Base-by-base conservation (phyloP, 2,329 filamentous ascomycete species). In the Thermothelomyces thermophilus region DNA sequence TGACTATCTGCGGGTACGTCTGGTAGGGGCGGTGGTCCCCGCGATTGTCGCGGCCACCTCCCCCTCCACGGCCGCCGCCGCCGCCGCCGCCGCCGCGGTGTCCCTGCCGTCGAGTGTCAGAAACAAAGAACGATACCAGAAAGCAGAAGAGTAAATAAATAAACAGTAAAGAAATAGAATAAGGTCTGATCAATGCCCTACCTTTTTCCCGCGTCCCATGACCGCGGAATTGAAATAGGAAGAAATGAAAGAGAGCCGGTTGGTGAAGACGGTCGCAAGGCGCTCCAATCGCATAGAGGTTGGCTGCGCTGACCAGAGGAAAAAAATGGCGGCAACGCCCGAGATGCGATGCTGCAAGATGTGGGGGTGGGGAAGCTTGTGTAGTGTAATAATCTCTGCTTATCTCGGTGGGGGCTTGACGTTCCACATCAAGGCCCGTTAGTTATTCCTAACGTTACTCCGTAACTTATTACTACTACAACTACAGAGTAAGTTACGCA, bases 1-100 rank as follows among this genome's bases (percentile, higher is more conserved):
- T 93, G 60, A 75, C 70, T 48, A 95, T 75, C 34, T 84, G 77
- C 16, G 77, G 71, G 64, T 80, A 83, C 6, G 63, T 64, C 57
- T 66, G 62, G 60, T 70, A 70, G 46, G 72, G 70, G 54, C 73
- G 71, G 58, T 71, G 60, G 5, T 68, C 53, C 2, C 40, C 54
- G 19, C 42, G 35, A 46, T 66, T 68, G 48, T 68, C 68, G 48
- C 68, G 69, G 34, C 67, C 61, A 20, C 39, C 22, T 31, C 46
- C 36, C 2, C 46, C 22, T 14, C 46, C 16, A 17, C 46, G 39
- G 11, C 63, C 64, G 34, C 67, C 60, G 26, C 59, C 63, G 58
- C 71, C 56, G 46, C 67, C 60, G 24, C 58, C 62, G 58, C 71
- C 57, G 45, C 56, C 52, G 45, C 62, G 55, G 24, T 63, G 60